phyloP scores from a whole-genome alignment of 2,329 filamentous ascomycete genomes.

The Aspergillus fijiensis region DNA sequence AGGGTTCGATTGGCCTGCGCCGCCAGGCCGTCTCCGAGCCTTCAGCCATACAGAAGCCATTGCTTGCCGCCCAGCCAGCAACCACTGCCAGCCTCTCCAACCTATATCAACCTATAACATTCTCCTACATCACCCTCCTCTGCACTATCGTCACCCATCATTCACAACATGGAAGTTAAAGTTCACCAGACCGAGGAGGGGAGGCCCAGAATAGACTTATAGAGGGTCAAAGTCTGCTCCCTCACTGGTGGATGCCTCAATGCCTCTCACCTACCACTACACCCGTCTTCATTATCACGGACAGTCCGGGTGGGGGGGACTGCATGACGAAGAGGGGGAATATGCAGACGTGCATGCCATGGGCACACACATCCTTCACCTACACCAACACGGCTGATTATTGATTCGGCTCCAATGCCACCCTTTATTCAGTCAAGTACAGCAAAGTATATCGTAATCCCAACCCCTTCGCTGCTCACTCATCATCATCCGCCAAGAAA shows the following conservation, averaged over 20 bases:
- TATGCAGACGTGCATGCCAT: neutral
- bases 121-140: neutral
- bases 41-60: neutral
- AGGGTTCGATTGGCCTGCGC: neutral
- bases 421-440: neutral
- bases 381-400: too few species aligned
- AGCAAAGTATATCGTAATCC: neutral
- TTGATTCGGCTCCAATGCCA: neutral
- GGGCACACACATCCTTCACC: neutral
- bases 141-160: neutral
- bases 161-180: neutral
- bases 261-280: neutral
- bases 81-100: neutral
- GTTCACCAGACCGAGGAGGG: neutral
- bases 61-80: constrained; percentile 2
- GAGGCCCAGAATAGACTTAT: neutral
- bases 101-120: neutral
- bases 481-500: neutral
- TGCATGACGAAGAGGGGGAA: neutral
- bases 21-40: neutral
- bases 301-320: neutral
- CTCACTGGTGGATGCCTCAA: neutral
- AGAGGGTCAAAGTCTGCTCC: neutral
- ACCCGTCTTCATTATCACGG: neutral
- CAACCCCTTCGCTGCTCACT: neutral